Conservation (phyloP, 257 asterid genomes). For the Gardenia jasminoides region DNA sequence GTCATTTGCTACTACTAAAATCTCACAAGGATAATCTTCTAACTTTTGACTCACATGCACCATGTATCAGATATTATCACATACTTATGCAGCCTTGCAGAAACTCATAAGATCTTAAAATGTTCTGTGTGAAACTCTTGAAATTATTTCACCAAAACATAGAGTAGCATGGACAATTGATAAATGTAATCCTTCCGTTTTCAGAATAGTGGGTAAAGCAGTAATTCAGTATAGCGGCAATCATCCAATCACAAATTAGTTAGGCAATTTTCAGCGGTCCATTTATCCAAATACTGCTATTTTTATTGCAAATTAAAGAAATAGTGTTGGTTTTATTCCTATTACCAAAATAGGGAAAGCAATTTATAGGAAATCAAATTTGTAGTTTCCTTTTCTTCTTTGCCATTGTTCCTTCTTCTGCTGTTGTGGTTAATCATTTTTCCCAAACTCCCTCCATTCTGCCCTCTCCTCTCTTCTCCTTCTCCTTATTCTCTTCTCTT, state of each 20-base stretch:
- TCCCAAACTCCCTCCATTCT: too few species aligned
- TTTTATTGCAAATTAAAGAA: too few species aligned
- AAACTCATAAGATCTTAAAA: neutral
- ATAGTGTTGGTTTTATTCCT: too few species aligned
- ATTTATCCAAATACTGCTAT: too few species aligned
- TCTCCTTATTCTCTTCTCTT: too few species aligned
- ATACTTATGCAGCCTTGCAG: neutral
- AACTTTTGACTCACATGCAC: neutral
- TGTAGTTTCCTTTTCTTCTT: too few species aligned
- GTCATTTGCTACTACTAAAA: neutral
- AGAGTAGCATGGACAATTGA: neutral
- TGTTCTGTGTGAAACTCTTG: neutral
- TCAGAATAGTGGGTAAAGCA: neutral
- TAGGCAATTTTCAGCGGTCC: neutral
- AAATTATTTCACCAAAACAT: neutral
- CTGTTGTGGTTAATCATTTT: too few species aligned
- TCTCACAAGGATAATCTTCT: neutral
- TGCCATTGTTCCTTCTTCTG: too few species aligned
- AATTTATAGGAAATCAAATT: too few species aligned
- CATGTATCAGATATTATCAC: neutral
- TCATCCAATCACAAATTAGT: neutral
- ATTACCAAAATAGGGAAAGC: too few species aligned
- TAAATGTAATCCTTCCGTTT: too few species aligned
- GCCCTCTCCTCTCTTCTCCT: too few species aligned
- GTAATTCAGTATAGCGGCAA: neutral